Conservation (phyloP, 2,329 filamentous ascomycete genomes). For the Byssothecium circinans region DNA sequence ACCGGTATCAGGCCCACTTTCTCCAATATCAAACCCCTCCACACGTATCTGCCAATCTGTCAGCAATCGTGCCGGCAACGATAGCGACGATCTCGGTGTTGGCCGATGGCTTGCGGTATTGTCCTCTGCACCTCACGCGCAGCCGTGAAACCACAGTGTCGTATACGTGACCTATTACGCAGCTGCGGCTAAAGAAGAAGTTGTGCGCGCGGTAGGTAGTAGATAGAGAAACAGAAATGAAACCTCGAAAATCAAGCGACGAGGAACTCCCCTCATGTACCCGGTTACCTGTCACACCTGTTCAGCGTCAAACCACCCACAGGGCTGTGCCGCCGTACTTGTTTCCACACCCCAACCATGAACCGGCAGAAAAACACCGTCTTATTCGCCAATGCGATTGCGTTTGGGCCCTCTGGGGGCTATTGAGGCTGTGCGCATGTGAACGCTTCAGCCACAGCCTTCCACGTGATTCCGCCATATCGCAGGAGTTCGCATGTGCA, state of each 20-base stretch:
- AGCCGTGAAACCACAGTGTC: background rate
- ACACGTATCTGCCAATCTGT: background rate
- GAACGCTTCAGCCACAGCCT: conserved; percentile 8
- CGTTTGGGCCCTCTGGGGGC: background rate
- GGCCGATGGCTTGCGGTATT: background rate
- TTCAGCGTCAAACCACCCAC: too few species aligned
- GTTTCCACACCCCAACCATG: too few species aligned
- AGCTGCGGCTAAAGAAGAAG: background rate
- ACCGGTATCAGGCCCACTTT: conserved; percentile 20
- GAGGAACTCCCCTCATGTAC: background rate
- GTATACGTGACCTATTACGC: background rate
- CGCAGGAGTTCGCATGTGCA: background rate
- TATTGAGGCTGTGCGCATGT: conserved; percentile 7
- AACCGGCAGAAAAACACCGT: conserved; percentile 3
- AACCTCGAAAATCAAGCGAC: background rate
- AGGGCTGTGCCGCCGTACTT: conserved; percentile 12
- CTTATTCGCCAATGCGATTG: conserved; percentile 4
- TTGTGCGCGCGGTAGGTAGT: too few species aligned
- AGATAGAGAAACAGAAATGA: background rate
- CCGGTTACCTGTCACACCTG: background rate
- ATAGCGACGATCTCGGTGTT: background rate
- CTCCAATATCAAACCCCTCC: background rate
- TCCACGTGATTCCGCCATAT: conserved; percentile 4
- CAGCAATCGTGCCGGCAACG: too few species aligned
- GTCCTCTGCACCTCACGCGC: background rate